Evolutionary conservation across 441 rosid genomes (phyloP), one percentile per base, ranked within the genome.

Genomic region (Iberis amara): DNA sequence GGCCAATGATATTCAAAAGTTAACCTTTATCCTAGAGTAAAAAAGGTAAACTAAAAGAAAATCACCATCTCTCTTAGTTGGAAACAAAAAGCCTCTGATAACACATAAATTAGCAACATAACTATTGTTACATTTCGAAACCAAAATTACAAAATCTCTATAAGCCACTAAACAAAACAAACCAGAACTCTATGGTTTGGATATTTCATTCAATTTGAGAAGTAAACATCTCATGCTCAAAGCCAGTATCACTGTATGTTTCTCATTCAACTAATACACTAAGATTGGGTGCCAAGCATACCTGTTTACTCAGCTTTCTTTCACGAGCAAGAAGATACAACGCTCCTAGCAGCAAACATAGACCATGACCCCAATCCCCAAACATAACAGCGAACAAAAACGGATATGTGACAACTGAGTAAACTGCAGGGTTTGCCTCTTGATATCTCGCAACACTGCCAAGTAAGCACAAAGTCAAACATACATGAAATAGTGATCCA

Each of bases 361-460:
- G 75, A 72, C 96, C 96, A 73, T 91, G 98, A 67, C 98, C 98
- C 98, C 98, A 91, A 68, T 91, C 98, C 52, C 98, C 98, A 81
- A 91, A 91, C 98, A 91, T 91, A 59, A 85, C 94, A 55, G 96
- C 98, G 76, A 91, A 91, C 78, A 87, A 86, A 76, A 91, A 91
- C 11, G 98, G 98, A 70, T 87, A 91, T 27, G 98, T 91, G 60
- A 91, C 60, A 18, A 79, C 77, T 27, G 94, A 68, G 67, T 87
- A 91, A 11, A 91, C 96, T 33, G 96, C 84, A 61, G 98, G 96
- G 78, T 91, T 91, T 65, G 89, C 90, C 73, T 91, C 98, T 71
- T 81, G 83, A 76, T 91, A 91, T 78, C 83, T 76, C 55, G 94
- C 98, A 75, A 91, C 83, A 62, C 98, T 91, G 95, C 64, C 61